phyloP scores from a whole-genome alignment of 768 basidiomycete species.

The Asterophora lycoperdoides region DNA sequence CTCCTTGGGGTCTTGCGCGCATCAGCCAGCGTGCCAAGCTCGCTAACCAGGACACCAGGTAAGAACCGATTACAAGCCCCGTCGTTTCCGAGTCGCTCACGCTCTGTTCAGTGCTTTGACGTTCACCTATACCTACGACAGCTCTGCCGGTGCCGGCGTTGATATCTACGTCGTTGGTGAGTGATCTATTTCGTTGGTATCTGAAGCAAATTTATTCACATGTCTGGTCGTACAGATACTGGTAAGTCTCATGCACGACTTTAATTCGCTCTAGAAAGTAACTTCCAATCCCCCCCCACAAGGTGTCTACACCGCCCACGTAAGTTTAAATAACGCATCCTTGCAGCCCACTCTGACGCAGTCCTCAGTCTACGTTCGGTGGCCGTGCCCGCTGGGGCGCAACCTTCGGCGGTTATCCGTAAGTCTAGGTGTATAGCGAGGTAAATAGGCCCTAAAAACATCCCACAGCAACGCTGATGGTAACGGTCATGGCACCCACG shows the following conservation, averaged over 20 bases:
- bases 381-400: constrained; percentile 40
- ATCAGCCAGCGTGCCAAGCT: constrained; percentile 19
- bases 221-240: constrained; percentile 16
- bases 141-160: constrained; percentile 14
- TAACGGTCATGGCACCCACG: constrained; percentile 42
- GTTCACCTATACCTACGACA: constrained; percentile 11
- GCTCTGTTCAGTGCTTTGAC: constrained; percentile 5
- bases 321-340: not conserved
- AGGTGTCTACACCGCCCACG: constrained; percentile 9
- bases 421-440: no score
- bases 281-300: not conserved
- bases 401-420: constrained; percentile 27
- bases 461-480: constrained; percentile 31
- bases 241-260: constrained; percentile 6
- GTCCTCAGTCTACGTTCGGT: constrained; percentile 31
- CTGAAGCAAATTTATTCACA: not conserved
- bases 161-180: constrained; percentile 39
- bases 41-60: constrained; percentile 13
- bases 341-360: not conserved
- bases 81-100: not conserved
- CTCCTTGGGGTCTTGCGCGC: constrained; percentile 30
- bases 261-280: not conserved
- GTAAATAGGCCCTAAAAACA: no score
- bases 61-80: no score
- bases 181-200: not conserved